A percentile compares a stretch with the other conserved stretches of the same genome.
phyloP scores from a whole-genome alignment of 1,284 basidiomycete species.

The Marasmius oreades region DNA sequence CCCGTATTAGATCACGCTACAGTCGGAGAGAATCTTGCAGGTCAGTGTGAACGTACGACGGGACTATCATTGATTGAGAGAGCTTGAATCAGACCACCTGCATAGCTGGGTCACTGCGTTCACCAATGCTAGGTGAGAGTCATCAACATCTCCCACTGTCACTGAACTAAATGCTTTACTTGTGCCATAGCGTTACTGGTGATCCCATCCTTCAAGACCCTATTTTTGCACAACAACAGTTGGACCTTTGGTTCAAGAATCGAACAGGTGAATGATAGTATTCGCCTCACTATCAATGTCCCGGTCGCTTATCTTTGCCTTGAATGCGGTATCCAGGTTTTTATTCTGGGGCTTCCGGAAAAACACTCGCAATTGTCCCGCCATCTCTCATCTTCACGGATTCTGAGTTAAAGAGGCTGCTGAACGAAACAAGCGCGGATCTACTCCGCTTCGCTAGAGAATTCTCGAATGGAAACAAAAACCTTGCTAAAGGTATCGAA shows the following conservation, averaged over 20 bases:
- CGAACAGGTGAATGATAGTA: constrained; percentile 21
- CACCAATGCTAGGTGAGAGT: constrained; percentile 24
- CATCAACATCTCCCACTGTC: background rate
- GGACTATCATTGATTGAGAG: background rate
- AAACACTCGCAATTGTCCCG: constrained; percentile 25
- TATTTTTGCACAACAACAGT: constrained; percentile 21
- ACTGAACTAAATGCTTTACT: background rate
- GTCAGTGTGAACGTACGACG: constrained; percentile 16
- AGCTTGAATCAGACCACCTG: constrained; percentile 26
- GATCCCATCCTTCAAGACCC: constrained; percentile 23
- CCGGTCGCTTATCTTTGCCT: background rate
- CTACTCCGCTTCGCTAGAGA: constrained; percentile 21
- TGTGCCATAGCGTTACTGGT: constrained; percentile 21
- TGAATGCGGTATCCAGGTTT: constrained; percentile 19
- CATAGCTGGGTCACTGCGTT: constrained; percentile 29
- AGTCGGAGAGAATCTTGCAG: constrained; percentile 27
- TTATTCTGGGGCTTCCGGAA: constrained; percentile 23
- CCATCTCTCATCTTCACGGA: constrained; percentile 23
- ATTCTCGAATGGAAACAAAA: constrained; percentile 29
- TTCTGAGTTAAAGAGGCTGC: constrained; percentile 13
- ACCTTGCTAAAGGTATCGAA: constrained; percentile 25
- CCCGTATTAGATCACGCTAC: constrained; percentile 21
- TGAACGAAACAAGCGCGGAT: constrained; percentile 19
- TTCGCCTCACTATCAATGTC: background rate
- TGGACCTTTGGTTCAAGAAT: constrained; percentile 24